Base-by-base conservation (phyloP, 116 monocot genomes). In the Zostera marina region DNA sequence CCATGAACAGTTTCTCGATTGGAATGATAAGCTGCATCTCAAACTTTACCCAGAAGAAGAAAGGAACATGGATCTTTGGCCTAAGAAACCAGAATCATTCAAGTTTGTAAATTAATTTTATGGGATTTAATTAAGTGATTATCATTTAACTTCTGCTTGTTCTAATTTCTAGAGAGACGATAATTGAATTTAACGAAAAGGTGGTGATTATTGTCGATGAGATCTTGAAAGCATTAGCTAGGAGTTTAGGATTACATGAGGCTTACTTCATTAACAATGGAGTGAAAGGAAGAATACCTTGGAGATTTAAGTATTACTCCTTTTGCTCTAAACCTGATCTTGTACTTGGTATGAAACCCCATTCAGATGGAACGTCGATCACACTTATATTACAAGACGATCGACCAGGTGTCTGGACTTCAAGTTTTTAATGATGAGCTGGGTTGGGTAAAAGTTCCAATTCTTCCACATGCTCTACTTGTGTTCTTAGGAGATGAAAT, bases 251-350 rank as follows among this genome's bases (percentile, higher is more conserved):
- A 6, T 42, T 88, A 56, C 52, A 74, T 4, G 77, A 88, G 49
- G 64, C 65, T 11, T 70, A 61, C 73, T 80, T 82, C 60, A 23
- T 63, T 16, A 42, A 54, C 41, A 58, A 70, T 44, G 62, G 70
- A 20, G 72, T 70, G 32, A 74, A 51, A 53, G 57, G 64, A 10
- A 2, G 7, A 11, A 43, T 65, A 3, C 62, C 11, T 19, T 74
- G 61, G 15, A 82, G 88, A 64, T 80, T 88, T 56, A 83, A 68
- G 68, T 74, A 73, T 56, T 88, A 88, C 66, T 77, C 88, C 2
- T 23, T 2, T 39, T 83, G 83, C 57, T 56, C 58, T 14, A 77
- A 70, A 57, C 76, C 80, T 15, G 77, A 88, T 55, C 69, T 74
- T 19, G 83, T 83, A 2, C 59, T 70, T 52, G 88, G 88, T 12